phyloP scores from a whole-genome alignment of 805 yeast genomes.

The Metschnikowia henanensis region DNA sequence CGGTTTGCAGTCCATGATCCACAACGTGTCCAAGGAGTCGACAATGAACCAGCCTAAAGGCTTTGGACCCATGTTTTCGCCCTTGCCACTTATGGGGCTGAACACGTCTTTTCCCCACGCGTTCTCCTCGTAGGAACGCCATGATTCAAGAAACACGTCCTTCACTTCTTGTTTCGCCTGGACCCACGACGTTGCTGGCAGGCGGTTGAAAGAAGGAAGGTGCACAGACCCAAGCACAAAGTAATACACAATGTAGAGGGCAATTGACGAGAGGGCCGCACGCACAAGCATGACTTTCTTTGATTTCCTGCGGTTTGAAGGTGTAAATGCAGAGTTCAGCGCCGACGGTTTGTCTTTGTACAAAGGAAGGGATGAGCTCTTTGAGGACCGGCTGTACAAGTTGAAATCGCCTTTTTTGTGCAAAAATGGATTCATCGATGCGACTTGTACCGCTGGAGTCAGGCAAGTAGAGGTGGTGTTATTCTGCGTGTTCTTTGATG shows the following conservation, averaged over 20 bases:
- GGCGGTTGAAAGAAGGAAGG: conserved; percentile 1
- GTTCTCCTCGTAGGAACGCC: conserved; percentile 70
- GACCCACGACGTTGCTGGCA: conserved; percentile 37
- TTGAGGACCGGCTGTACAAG: conserved; percentile 11
- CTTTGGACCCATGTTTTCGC: conserved; percentile 71
- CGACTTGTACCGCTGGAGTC: conserved; percentile 1
- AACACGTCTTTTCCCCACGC: conserved; percentile 89
- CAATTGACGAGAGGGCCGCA: conserved; percentile 15
- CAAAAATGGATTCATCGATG: conserved; percentile 16
- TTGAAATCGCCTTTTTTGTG: conserved; percentile 11
- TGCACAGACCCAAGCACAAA: conserved; percentile 2
- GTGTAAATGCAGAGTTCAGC: conserved; percentile 9
- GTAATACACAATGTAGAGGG: conserved; percentile 15
- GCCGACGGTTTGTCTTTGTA: conserved; percentile 21
- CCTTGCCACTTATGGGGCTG: conserved; percentile 60
- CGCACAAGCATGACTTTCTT: conserved; percentile 16
- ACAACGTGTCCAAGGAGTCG: conserved; percentile 80
- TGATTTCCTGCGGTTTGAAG: conserved; percentile 8
- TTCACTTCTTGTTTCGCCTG: conserved; percentile 57
- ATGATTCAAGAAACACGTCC: conserved; percentile 68
- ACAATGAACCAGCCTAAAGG: conserved; percentile 95
- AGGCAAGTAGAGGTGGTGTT: neutral
- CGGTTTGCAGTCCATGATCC: conserved; percentile 67
- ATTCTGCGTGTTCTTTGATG: neutral
- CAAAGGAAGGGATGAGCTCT: conserved; percentile 16